Base-by-base conservation (phyloP, 2,329 filamentous ascomycete species). In the Mariannaea elegans region DNA sequence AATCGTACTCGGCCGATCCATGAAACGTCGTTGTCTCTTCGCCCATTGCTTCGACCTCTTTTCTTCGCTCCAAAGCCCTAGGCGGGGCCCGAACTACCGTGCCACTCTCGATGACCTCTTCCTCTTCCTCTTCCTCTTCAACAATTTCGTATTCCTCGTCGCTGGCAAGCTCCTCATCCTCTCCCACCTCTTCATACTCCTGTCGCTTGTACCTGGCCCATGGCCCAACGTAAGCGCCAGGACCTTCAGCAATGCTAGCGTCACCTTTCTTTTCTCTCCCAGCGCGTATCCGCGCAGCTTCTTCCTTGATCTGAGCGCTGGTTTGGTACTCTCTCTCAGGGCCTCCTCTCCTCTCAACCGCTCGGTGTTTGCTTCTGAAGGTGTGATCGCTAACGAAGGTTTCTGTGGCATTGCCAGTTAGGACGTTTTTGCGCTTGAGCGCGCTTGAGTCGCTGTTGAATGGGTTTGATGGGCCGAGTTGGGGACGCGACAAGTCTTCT, bases 11-110 rank as follows among this genome's bases (percentile, higher is more conserved):
- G 72, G 91, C 83, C 38, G 85, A 84, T 63, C 94, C 95, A 72
- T 97, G 91, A 78, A 98, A 99, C 42, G 88, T 89, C 41, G 90
- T 93, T 51, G 90, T 95, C 80, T 99, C 95, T 23, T 86, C 86
- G 59, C 88, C 88, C 70, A 83, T 65, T 65, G 83, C 82, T 72
- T 88, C 86, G 8, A 83, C 82, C 72, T 86, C 80, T 73, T 86
- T 85, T 66, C 87, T 77, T 63, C 81, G 80, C 32, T 79, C 81
- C 38, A 90, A 72, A 3, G 86, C 83, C 59, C 79, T 75, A 13
- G 79, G 78, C 3, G 87, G 84, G 7, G 87, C 85, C 46, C 80
- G 74, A n/a, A 89, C 71, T 7, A 88, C 80, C 4, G 86, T 84
- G 19, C 87, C 87, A 70, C 87, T 89, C 69, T 86, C 84, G 7